Conservation (phyloP, 345 rosid species). For the Gossypium longicalyx region DNA sequence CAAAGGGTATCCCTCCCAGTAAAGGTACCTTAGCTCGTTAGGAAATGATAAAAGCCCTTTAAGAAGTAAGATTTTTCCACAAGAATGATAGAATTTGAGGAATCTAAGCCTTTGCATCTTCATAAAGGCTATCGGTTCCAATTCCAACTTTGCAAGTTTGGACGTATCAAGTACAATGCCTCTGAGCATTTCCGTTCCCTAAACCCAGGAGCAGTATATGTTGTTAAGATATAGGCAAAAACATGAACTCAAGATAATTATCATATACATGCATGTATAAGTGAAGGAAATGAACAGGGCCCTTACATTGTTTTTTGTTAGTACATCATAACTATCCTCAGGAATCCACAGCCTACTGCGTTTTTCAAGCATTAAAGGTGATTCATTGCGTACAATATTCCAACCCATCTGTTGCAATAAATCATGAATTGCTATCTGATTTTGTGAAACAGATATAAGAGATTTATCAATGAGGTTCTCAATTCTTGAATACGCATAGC, state of each 20-base stretch:
- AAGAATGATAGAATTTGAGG: not conserved
- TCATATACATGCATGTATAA: not conserved
- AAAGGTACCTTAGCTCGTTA: not conserved
- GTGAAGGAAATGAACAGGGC: not conserved
- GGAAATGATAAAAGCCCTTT: not conserved
- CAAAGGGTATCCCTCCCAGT: not conserved
- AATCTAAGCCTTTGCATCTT: not conserved
- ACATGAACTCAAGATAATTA: too few relatives aligned
- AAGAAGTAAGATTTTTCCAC: not conserved
- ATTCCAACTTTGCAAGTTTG: too few relatives aligned
- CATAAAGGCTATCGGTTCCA: not conserved
- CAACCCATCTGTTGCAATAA: constrained; percentile 2
- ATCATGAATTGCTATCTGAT: constrained; percentile 24
- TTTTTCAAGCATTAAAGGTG: not conserved
- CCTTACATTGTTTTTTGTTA: not conserved
- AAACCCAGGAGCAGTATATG: too few relatives aligned
- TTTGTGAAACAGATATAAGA: constrained; percentile 17
- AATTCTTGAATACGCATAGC: constrained; percentile 24
- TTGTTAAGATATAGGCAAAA: too few relatives aligned
- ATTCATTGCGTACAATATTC: constrained; percentile 13
- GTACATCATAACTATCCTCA: not conserved
- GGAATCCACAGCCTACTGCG: constrained; percentile 6
- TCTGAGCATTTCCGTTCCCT: too few relatives aligned
- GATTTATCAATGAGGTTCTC: constrained; percentile 19
- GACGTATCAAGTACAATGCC: too few relatives aligned